A percentile compares a stretch with the other conserved stretches of the same genome.
Conservation (phyloP, 768 basidiomycete species). For the Leccinellum luteum region DNA sequence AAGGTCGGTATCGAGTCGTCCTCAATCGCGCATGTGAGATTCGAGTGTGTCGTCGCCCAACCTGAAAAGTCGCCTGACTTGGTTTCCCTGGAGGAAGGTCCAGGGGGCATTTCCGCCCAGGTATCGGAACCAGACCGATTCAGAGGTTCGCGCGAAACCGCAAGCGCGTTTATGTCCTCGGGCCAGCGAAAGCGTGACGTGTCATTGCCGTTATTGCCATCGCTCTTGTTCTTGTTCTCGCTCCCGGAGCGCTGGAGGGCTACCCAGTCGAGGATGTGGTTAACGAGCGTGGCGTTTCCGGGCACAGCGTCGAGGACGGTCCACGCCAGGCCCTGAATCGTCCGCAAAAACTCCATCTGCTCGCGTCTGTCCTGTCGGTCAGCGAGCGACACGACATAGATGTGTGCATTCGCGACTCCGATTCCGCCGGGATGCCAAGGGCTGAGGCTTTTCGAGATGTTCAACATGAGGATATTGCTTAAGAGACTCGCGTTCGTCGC, state of each 20-base stretch:
- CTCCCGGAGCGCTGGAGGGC: slow-evolving; percentile 5
- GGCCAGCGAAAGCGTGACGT: slow-evolving; percentile 39
- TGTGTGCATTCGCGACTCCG: slow-evolving; percentile 36
- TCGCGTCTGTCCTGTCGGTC: slow-evolving; percentile 51
- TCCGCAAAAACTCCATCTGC: slow-evolving; percentile 56
- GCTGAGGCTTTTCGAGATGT: not conserved
- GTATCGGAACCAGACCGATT: slow-evolving; percentile 20
- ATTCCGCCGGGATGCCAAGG: slow-evolving; percentile 22
- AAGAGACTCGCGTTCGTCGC: not conserved
- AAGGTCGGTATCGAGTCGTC: slow-evolving; percentile 39
- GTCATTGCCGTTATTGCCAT: not conserved
- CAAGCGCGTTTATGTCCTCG: slow-evolving; percentile 31
- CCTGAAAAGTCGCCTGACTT: not conserved
- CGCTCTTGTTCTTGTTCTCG: no score
- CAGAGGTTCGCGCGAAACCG: slow-evolving; percentile 9
- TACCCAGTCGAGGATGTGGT: slow-evolving; percentile 45
- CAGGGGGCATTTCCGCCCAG: slow-evolving; percentile 8
- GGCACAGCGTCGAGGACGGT: slow-evolving; percentile 51
- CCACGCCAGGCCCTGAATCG: slow-evolving; percentile 48
- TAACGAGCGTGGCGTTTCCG: slow-evolving; percentile 37
- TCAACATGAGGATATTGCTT: not conserved
- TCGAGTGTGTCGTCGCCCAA: not conserved
- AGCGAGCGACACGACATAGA: slow-evolving; percentile 62
- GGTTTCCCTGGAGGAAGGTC: not conserved
- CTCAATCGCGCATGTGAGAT: slow-evolving; percentile 42